A percentile compares a stretch with the other conserved stretches of the same genome.
Conservation (phyloP, 192 early-diverging fungal genomes). For the Coemansia sp. region DNA sequence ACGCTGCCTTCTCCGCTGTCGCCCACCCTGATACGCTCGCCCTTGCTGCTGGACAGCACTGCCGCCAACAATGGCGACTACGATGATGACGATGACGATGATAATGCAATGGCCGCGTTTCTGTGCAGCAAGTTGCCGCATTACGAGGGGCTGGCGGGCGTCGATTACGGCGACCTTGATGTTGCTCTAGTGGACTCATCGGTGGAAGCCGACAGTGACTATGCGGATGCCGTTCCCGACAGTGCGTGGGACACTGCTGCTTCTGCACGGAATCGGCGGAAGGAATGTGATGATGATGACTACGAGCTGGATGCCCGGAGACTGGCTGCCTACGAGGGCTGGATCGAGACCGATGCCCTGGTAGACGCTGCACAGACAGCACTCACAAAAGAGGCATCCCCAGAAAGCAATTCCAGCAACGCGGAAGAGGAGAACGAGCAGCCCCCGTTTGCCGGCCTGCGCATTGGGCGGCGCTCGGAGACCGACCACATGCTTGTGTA, state of each 20-base stretch:
- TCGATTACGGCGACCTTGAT: constrained; percentile 30
- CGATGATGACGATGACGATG: constrained; percentile 12
- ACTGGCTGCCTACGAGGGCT: constrained; percentile 31
- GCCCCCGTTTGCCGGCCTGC: neutral
- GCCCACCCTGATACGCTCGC: neutral
- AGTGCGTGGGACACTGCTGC: constrained; percentile 13
- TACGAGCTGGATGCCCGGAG: constrained; percentile 10
- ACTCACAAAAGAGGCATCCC: neutral
- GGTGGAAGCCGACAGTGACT: constrained; percentile 10
- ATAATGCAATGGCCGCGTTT: constrained; percentile 41
- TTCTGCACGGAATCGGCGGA: constrained; percentile 22
- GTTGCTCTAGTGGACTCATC: constrained; percentile 13
- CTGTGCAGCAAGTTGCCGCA: constrained; percentile 47
- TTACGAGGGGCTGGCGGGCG: constrained; percentile 37
- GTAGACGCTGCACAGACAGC: constrained; percentile 1
- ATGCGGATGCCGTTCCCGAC: constrained; percentile 20
- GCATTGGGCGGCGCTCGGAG: constrained; percentile 21
- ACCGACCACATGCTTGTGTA: constrained; percentile 46
- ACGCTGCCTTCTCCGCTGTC: neutral
- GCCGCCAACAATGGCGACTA: constrained; percentile 8
- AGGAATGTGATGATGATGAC: constrained; percentile 4
- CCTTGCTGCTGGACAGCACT: constrained; percentile 4
- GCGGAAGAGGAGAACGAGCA: neutral
- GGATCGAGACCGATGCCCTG: constrained; percentile 45
- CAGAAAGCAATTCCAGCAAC: no score